phyloP scores from a whole-genome alignment of 106 monocot species.

The Hemerocallis citrina region DNA sequence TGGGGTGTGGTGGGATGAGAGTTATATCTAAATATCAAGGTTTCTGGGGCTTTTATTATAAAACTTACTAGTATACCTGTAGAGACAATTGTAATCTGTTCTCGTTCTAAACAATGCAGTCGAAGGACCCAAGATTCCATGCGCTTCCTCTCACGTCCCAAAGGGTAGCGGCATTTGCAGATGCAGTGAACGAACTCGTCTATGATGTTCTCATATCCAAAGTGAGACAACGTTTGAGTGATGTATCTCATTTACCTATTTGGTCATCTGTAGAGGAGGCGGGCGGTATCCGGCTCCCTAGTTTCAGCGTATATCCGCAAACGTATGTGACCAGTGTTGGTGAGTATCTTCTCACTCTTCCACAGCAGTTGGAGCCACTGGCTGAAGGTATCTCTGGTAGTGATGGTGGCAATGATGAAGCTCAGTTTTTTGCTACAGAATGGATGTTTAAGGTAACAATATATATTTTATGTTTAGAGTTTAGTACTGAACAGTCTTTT shows the following conservation, averaged over 20 bases:
- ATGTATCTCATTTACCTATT: constrained; percentile 66
- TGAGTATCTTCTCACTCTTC: constrained; percentile 92
- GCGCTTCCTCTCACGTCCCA: constrained; percentile 92
- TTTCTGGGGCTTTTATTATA: too few relatives aligned
- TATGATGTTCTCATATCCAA: constrained; percentile 93
- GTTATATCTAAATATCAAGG: too few relatives aligned
- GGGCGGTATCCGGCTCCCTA: constrained; percentile 72
- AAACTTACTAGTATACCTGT: neutral
- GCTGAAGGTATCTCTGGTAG: constrained; percentile 62
- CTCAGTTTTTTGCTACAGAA: constrained; percentile 94
- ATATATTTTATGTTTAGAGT: neutral
- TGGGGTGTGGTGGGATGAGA: too few relatives aligned
- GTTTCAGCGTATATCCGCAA: constrained; percentile 92
- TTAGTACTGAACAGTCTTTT: neutral
- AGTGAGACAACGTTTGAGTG: constrained; percentile 71
- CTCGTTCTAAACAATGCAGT: constrained; percentile 50
- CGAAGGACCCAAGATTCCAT: constrained; percentile 95
- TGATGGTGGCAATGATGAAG: constrained; percentile 60
- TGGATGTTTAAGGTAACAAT: constrained; percentile 94
- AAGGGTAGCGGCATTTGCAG: constrained; percentile 85
- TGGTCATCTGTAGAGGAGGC: constrained; percentile 93
- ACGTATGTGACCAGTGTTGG: constrained; percentile 91
- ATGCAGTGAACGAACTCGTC: constrained; percentile 91
- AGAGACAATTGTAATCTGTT: neutral
- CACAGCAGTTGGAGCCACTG: constrained; percentile 87